Evolutionary conservation across 2,329 filamentous ascomycete species (phyloP).

Genomic region (Colletotrichum neosansevieriae): DNA sequence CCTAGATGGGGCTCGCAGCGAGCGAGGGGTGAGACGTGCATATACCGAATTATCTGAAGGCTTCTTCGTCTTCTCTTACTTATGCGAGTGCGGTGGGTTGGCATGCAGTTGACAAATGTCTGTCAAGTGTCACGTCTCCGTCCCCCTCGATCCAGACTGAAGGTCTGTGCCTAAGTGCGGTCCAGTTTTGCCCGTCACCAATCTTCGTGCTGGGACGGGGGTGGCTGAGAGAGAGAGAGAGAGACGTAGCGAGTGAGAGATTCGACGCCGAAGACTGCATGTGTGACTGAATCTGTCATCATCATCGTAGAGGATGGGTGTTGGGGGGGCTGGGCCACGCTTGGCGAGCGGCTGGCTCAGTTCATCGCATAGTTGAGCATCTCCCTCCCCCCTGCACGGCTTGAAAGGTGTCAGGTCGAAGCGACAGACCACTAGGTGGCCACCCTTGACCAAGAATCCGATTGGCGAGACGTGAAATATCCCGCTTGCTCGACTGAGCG

Average conservation of each 20-base stretch:
- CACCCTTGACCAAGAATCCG: background rate
- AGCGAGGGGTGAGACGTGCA: background rate
- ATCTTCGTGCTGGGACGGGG: conserved; percentile 1
- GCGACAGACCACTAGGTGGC: background rate
- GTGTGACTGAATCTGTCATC: conserved; percentile 21
- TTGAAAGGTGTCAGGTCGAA: background rate
- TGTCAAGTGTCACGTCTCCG: conserved; percentile 18
- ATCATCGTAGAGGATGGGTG: background rate
- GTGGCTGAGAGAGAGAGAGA: conserved; percentile 6
- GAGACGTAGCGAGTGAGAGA: background rate
- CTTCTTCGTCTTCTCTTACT: background rate
- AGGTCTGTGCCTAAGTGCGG: conserved; percentile 26
- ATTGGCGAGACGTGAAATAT: conserved; percentile 3
- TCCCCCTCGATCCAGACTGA: background rate
- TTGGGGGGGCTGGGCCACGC: no score
- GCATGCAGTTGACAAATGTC: conserved; percentile 27
- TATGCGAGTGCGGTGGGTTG: conserved; percentile 12
- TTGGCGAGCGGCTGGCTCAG: background rate
- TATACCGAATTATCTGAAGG: background rate
- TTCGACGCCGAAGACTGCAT: conserved; percentile 3
- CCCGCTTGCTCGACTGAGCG: conserved; percentile 7
- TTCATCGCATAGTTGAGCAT: conserved; percentile 21
- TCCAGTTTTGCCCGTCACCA: background rate
- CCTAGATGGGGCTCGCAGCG: no score
- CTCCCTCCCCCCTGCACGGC: background rate